These are phyloP conservation scores for Saraca asoca DNA, from an alignment of 331 rosid genomes.

Conservation along the genomic window DNA sequence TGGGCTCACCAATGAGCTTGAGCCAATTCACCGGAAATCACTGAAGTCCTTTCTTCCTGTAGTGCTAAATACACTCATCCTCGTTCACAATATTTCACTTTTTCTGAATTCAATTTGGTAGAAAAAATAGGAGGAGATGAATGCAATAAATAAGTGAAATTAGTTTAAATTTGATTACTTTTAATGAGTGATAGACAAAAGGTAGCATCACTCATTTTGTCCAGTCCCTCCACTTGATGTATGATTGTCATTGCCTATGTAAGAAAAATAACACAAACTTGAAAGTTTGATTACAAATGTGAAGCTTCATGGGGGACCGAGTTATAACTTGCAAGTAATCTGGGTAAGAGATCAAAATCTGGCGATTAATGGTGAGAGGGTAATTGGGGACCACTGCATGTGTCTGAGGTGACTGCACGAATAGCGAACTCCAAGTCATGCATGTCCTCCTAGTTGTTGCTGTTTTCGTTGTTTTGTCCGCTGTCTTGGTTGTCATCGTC, in stretches of 20 bases:
- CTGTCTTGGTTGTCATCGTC: slow-evolving; percentile 42
- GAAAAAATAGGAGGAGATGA: too few species aligned
- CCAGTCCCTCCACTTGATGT: slow-evolving; percentile 1
- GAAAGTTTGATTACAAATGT: neutral
- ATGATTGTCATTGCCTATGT: neutral
- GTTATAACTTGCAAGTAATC: neutral
- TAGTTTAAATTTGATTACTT: too few species aligned
- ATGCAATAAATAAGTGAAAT: too few species aligned
- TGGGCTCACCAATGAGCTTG: slow-evolving; percentile 59
- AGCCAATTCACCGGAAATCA: slow-evolving; percentile 68
- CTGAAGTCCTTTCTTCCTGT: slow-evolving; percentile 31
- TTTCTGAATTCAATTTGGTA: too few species aligned
- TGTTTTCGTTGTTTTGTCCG: slow-evolving; percentile 41
- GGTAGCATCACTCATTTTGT: too few species aligned
- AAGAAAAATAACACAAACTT: slow-evolving; percentile 12
- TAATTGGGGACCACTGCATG: slow-evolving; percentile 47
- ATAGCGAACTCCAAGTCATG: slow-evolving; percentile 44
- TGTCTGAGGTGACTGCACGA: slow-evolving; percentile 47
- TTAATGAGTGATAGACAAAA: too few species aligned
- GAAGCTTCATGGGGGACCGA: neutral
- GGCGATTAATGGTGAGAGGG: neutral
- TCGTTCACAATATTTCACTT: too few species aligned
- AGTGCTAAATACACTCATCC: too few species aligned
- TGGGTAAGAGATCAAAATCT: neutral
- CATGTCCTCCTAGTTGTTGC: slow-evolving; percentile 39